phyloP scores from a whole-genome alignment of 495 filamentous ascomycete genomes.

The Aspergillus olivimuriae region DNA sequence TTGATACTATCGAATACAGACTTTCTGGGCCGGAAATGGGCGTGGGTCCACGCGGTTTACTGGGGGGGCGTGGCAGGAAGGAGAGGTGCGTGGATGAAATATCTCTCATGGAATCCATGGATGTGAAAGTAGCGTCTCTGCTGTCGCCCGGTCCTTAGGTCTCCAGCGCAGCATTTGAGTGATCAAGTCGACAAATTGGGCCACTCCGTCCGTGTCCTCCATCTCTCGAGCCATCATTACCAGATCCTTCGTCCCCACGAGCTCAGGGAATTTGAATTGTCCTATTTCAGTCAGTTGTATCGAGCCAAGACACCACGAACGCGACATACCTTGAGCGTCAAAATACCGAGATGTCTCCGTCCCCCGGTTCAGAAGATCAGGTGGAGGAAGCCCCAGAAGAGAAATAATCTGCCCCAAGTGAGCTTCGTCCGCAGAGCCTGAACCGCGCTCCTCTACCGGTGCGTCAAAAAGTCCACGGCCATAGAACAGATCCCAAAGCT shows the following conservation, averaged over 20 bases:
- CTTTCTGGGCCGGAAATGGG: too few relatives aligned
- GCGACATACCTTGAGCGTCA: slow-evolving; percentile 14
- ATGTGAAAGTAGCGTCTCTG: slow-evolving; percentile 13
- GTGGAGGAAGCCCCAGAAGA: slow-evolving; percentile 21
- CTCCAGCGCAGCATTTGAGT: too few relatives aligned
- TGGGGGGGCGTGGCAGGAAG: too few relatives aligned
- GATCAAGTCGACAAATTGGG: too few relatives aligned
- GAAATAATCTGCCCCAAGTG: slow-evolving; percentile 24
- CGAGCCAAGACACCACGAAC: slow-evolving; percentile 4
- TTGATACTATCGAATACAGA: too few relatives aligned
- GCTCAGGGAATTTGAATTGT: slow-evolving; percentile 18
- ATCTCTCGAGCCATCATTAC: too few relatives aligned
- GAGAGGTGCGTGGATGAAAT: too few relatives aligned
- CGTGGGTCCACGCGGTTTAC: too few relatives aligned
- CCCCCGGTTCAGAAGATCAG: slow-evolving; percentile 17
- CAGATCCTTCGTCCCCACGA: too few relatives aligned
- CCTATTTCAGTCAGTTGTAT: slow-evolving; percentile 13
- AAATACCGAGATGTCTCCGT: slow-evolving; percentile 19
- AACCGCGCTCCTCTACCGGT: slow-evolving; percentile 9
- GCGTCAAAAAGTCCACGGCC: slow-evolving; percentile 18
- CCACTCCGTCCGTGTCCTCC: too few relatives aligned
- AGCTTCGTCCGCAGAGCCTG: slow-evolving; percentile 14
- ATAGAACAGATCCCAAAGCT: slow-evolving; percentile 24
- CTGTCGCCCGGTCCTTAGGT: slow-evolving; percentile 11
- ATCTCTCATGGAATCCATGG: slow-evolving; percentile 12